These are phyloP conservation scores for Tetrahymena thermophila DNA, from an alignment of 73 alveolate genomes.

Conservation along the genomic window DNA sequence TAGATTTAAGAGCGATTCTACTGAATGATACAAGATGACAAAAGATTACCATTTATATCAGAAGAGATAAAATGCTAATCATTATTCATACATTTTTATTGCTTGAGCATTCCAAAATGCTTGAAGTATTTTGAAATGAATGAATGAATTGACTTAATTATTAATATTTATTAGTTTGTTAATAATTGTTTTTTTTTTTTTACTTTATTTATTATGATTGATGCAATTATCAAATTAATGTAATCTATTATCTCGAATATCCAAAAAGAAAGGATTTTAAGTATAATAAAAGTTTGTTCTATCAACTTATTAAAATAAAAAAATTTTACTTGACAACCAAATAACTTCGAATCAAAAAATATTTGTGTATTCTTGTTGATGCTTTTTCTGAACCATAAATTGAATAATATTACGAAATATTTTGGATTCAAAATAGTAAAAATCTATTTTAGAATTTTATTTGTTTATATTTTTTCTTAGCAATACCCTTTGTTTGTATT, in stretches of 20 bases:
- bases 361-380: no score
- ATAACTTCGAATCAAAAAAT: no score
- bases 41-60: background rate
- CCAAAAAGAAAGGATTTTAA: background rate
- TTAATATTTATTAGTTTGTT: no score
- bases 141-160: background rate
- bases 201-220: background rate
- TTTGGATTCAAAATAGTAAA: no score
- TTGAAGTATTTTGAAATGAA: background rate
- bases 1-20: background rate
- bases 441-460: no score
- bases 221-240: background rate
- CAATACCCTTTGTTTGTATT: no score
- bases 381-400: no score
- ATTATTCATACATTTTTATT: no score
- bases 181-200: background rate
- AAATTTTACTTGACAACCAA: no score
- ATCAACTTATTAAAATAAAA: no score
- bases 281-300: background rate
- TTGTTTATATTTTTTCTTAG: no score
- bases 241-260: background rate
- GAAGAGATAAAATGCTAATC: background rate
- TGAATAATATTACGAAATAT: no score
- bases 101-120: background rate
- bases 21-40: background rate